Base-by-base conservation (phyloP, 176 grass and related monocot genomes). In the Zea luxurians region DNA sequence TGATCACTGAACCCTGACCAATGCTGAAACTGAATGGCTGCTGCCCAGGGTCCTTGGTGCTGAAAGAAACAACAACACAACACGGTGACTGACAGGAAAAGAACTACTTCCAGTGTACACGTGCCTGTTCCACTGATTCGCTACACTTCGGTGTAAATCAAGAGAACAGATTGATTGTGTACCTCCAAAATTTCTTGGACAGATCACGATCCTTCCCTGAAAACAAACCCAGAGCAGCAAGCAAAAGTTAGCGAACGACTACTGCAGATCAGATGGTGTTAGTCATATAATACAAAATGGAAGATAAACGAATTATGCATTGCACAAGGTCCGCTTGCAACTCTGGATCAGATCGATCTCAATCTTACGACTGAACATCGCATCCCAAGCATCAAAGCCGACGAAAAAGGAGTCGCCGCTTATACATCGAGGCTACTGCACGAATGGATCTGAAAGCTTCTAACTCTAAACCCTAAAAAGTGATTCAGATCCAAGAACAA, bases 101-200 rank as follows among this genome's bases (percentile, higher is more conserved):
- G 27, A 12, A 21, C 3, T 58, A 20, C 13, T 20, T 57, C 48
- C 18, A 18, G 41, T 52, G 20, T 9, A 52, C 8, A 66, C 59
- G 48, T 42, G 34, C 11, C 57, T 69, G 5, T 50, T 64, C n/a
- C 17, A 70, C 11, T 10, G 9, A 49, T 18, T 20, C 48, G 43
- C 64, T 42, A 57, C n/a, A 9, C 59, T 42, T 4, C 27, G 13
- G 64, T 15, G 48, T 15, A 37, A 77, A 82, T 38, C 8, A 65
- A 73, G 44, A 50, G 78, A 37, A 69, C n/a, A 61, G 37, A 77
- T 16, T 9, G 5, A 61, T 50, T 9, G 73, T 80, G 64, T 67
- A 99, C 96, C 96, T 99, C 96, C 96, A 99, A 44, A 99, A 95
- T 70, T 99, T 92, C 85, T 95, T 83, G 0, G 89, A 83, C 48